phyloP scores from a whole-genome alignment of 176 grass and related monocot genomes.

The maize (Zea mays) region DNA sequence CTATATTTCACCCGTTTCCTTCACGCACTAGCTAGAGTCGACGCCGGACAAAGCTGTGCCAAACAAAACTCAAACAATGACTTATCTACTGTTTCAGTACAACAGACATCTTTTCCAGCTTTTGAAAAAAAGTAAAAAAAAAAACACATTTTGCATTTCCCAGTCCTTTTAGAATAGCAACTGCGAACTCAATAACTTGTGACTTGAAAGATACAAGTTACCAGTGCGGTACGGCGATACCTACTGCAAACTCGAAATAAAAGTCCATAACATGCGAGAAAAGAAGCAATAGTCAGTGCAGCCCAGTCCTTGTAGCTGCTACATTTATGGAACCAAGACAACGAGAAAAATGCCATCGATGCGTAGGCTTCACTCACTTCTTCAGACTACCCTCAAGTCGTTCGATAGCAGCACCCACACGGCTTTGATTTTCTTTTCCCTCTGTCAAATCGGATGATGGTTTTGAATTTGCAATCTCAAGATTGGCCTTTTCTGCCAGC shows the following conservation, averaged over 20 bases:
- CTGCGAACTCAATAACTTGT: neutral
- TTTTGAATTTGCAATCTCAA: slow-evolving; percentile 57
- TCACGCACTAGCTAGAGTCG: too few species aligned
- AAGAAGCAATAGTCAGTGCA: neutral
- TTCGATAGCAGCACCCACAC: slow-evolving; percentile 83
- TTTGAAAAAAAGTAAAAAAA: neutral
- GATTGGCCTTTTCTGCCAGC: slow-evolving; percentile 73
- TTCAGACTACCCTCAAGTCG: slow-evolving; percentile 71
- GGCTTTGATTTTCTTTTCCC: slow-evolving; percentile 47
- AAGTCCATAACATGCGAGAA: neutral
- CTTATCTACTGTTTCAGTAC: neutral
- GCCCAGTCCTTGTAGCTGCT: neutral
- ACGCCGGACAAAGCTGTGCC: too few species aligned
- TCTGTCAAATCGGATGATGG: slow-evolving; percentile 39
- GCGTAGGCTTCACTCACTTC: slow-evolving; percentile 59
- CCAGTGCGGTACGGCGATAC: neutral
- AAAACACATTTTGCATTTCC: neutral
- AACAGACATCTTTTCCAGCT: neutral
- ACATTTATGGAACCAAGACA: slow-evolving; percentile 19
- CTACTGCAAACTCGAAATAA: neutral
- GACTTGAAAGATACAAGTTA: neutral
- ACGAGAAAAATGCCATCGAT: neutral
- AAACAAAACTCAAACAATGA: too few species aligned
- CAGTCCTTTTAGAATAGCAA: neutral
- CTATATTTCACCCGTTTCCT: too few species aligned